These are phyloP conservation scores for Lecanosticta acicola DNA, from an alignment of 2,329 filamentous ascomycete genomes.

Conservation along the genomic window DNA sequence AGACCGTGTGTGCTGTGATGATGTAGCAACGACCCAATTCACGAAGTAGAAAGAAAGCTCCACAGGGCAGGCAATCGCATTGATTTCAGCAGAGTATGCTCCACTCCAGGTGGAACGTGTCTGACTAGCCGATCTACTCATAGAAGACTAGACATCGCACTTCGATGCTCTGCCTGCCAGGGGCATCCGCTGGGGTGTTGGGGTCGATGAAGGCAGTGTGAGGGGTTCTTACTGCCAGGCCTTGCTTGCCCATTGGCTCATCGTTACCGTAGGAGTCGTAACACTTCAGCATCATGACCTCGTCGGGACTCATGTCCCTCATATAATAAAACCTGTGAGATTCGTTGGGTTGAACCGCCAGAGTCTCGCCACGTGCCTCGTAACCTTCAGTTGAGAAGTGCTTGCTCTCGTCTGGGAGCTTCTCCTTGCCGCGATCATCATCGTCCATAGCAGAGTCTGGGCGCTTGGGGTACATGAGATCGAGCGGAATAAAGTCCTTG, in stretches of 20 bases:
- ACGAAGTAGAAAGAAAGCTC: too few relatives aligned
- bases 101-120: too few relatives aligned
- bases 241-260: constrained; percentile 34
- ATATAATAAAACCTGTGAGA: constrained; percentile 59
- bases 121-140: constrained; percentile 1
- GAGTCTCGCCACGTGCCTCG: constrained; percentile 58
- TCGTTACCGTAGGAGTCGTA: constrained; percentile 43
- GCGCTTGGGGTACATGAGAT: constrained; percentile 56
- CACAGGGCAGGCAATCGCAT: too few relatives aligned
- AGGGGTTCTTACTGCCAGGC: constrained; percentile 47
- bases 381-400: constrained; percentile 54
- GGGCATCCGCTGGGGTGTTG: constrained; percentile 61
- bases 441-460: constrained; percentile 33
- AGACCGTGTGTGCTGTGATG: too few relatives aligned
- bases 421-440: constrained; percentile 56
- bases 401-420: constrained; percentile 45
- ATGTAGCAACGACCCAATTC: too few relatives aligned
- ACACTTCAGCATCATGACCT: constrained; percentile 50
- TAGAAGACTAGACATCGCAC: constrained; percentile 73
- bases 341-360: constrained; percentile 53
- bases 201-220: constrained; percentile 79
- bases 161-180: constrained; percentile 78
- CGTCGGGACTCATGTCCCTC: constrained; percentile 60
- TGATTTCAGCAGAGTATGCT: too few relatives aligned
- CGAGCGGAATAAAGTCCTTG: constrained; percentile 55